Evolutionary conservation across 306 rosid species (phyloP).

Genomic region (Quercus rubra): DNA sequence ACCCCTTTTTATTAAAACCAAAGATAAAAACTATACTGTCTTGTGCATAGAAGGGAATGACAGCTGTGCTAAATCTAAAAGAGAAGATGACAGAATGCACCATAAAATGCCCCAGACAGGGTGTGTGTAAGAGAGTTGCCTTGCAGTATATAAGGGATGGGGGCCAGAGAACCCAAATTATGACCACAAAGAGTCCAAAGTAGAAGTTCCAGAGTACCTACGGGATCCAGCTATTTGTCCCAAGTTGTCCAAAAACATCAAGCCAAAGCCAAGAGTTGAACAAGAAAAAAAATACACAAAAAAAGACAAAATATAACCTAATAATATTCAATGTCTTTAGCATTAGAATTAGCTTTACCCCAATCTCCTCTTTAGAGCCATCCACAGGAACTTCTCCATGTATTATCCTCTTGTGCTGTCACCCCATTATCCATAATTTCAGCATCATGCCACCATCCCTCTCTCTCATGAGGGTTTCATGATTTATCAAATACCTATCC

Average conservation of each 20-base stretch:
- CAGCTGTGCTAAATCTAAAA: too few relatives aligned
- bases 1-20: slow-evolving; percentile 43
- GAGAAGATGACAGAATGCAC: too few relatives aligned
- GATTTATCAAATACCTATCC: too few relatives aligned
- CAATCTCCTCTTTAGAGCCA: slow-evolving; percentile 54
- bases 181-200: slow-evolving; percentile 76
- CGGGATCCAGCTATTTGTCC: slow-evolving; percentile 90
- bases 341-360: slow-evolving; percentile 72
- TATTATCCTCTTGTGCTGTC: too few relatives aligned
- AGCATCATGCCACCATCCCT: not conserved
- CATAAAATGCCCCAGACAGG: too few relatives aligned
- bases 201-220: slow-evolving; percentile 46
- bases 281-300: slow-evolving; percentile 45
- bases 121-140: slow-evolving; percentile 33
- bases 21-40: not conserved
- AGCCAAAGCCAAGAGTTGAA: slow-evolving; percentile 78
- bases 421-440: not conserved
- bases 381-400: not conserved
- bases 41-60: too few relatives aligned
- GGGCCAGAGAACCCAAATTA: slow-evolving; percentile 75
- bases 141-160: slow-evolving; percentile 61
- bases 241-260: slow-evolving; percentile 74
- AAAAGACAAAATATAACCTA: slow-evolving; percentile 57
- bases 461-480: slow-evolving; percentile 6
- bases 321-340: slow-evolving; percentile 56